phyloP scores from a whole-genome alignment of 2,329 filamentous ascomycete species.

The Paecilomyces sp. region DNA sequence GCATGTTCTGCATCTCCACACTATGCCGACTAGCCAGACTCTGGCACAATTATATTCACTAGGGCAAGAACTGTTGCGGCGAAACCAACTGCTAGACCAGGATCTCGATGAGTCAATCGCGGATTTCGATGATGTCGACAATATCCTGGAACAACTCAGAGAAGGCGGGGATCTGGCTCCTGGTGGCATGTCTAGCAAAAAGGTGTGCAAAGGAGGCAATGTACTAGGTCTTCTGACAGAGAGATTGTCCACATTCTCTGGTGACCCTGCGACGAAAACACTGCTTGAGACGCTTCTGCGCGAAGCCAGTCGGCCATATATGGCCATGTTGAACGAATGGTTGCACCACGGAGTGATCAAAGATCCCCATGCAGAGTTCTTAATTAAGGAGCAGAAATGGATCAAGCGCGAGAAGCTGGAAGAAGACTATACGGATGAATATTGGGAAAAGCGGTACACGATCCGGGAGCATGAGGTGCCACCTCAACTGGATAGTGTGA shows the following conservation, averaged over 20 bases:
- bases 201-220: constrained; percentile 92
- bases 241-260: constrained; percentile 80
- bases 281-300: constrained; percentile 74
- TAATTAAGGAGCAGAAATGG: constrained; percentile 93
- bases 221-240: constrained; percentile 84
- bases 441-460: constrained; percentile 97
- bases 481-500: constrained; percentile 81
- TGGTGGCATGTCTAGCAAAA: constrained; percentile 75
- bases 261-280: constrained; percentile 79
- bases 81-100: constrained; percentile 74
- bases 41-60: constrained; percentile 83
- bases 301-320: constrained; percentile 89
- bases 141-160: constrained; percentile 81
- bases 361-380: constrained; percentile 87
- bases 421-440: constrained; percentile 96
- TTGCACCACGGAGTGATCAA: constrained; percentile 91
- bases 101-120: constrained; percentile 65
- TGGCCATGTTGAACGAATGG: constrained; percentile 98
- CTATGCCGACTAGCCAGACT: constrained; percentile 83
- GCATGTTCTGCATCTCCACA: constrained; percentile 87
- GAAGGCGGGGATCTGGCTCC: constrained; percentile 78
- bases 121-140: constrained; percentile 78
- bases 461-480: constrained; percentile 86
- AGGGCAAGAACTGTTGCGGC: constrained; percentile 78
- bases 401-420: constrained; percentile 86